A percentile compares a stretch with the other conserved stretches of the same genome.
Evolutionary conservation across 140 eudicot species (phyloP).

Genomic region (Oenanthe javanica): DNA sequence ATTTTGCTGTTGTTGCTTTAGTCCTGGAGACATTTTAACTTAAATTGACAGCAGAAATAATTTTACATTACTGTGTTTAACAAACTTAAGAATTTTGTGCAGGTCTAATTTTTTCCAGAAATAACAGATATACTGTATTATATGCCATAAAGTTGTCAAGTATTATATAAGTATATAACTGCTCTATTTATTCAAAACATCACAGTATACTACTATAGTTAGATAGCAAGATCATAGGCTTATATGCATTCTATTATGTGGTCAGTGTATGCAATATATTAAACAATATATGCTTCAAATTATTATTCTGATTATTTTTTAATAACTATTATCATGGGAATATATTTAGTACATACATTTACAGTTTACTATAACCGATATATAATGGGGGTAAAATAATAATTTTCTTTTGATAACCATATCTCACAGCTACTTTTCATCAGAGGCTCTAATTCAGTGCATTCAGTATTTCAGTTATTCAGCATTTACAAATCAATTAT

Average conservation of each 20-base stretch:
- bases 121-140: not conserved
- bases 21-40: not conserved
- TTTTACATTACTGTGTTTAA: too few relatives aligned
- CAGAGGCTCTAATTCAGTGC: not conserved
- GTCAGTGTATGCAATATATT: not conserved
- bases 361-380: not conserved
- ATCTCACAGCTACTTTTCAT: not conserved
- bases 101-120: not conserved
- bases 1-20: not conserved
- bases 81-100: not conserved
- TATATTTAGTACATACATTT: too few relatives aligned
- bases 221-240: not conserved
- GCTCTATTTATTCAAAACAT: not conserved
- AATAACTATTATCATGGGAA: not conserved
- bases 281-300: not conserved
- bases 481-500: too few relatives aligned
- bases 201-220: not conserved
- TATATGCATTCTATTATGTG: not conserved
- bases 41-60: not conserved
- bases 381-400: not conserved
- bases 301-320: not conserved
- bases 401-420: not conserved
- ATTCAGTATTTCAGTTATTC: not conserved
- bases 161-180: not conserved
- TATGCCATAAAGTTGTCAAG: not conserved